phyloP scores from a whole-genome alignment of 2,329 filamentous ascomycete genomes.

The Bipolaris sorokiniana region DNA sequence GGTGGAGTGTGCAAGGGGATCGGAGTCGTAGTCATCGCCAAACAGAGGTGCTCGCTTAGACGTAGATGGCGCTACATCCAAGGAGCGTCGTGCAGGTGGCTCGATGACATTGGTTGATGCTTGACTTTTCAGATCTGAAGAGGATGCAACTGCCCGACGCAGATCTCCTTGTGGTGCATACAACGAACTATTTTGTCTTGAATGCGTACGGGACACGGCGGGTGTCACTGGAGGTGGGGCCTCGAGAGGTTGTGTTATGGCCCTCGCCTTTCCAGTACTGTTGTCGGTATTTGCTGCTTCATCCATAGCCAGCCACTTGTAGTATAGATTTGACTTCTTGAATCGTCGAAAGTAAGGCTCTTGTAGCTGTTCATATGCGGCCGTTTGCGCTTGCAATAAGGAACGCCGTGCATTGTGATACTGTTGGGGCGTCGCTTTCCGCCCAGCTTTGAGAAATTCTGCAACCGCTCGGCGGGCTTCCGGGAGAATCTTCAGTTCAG shows the following conservation, averaged over 20 bases:
- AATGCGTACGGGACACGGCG: constrained; percentile 54
- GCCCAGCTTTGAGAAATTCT: constrained; percentile 79
- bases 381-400: constrained; percentile 81
- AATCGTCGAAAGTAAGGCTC: constrained; percentile 81
- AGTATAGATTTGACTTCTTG: constrained; percentile 91
- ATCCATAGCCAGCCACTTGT: constrained; percentile 92
- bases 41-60: constrained; percentile 66
- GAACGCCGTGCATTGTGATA: constrained; percentile 83
- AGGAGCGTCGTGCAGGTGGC: constrained; percentile 65
- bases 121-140: constrained; percentile 62
- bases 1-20: constrained; percentile 76
- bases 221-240: constrained; percentile 36
- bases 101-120: constrained; percentile 54
- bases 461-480: constrained; percentile 73
- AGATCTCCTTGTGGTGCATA: constrained; percentile 57
- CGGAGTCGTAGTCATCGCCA: constrained; percentile 79
- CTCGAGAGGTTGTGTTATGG: constrained; percentile 35
- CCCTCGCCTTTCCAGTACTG: constrained; percentile 34
- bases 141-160: constrained; percentile 65
- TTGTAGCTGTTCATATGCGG: constrained; percentile 83
- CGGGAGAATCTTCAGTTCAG: constrained; percentile 78
- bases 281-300: constrained; percentile 59
- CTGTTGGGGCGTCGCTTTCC: constrained; percentile 75
- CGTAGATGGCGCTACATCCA: constrained; percentile 67
- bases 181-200: constrained; percentile 50